A percentile compares a stretch with the other conserved stretches of the same genome.
Evolutionary conservation across 768 basidiomycete species (phyloP).

Genomic region (Dioszegia crocea): DNA sequence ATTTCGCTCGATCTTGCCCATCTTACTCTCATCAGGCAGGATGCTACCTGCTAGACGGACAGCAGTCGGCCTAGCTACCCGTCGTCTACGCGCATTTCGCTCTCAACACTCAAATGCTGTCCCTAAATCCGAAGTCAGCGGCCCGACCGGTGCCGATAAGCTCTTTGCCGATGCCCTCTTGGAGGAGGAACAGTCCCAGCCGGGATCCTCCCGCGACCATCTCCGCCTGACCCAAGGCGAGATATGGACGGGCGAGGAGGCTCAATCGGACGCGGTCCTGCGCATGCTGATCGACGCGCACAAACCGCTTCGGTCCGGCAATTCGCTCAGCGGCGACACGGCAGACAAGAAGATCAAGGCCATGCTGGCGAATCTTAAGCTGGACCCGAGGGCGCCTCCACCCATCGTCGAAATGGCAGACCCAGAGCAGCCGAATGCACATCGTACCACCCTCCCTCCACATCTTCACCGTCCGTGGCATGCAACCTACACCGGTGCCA

Average conservation of each 20-base stretch:
- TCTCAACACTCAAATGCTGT: not conserved
- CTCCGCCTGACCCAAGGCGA: constrained; percentile 55
- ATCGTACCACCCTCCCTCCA: constrained; percentile 41
- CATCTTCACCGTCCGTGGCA: constrained; percentile 46
- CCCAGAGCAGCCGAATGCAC: constrained; percentile 50
- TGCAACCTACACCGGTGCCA: constrained; percentile 38
- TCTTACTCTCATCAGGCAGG: not conserved
- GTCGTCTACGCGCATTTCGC: not conserved
- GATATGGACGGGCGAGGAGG: constrained; percentile 77
- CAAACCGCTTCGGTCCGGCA: constrained; percentile 64
- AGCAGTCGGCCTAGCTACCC: constrained; percentile 1
- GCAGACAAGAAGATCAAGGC: constrained; percentile 39
- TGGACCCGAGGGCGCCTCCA: constrained; percentile 44
- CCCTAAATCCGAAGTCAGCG: not conserved
- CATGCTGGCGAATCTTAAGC: constrained; percentile 49
- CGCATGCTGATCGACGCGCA: constrained; percentile 78
- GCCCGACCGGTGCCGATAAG: constrained; percentile 52
- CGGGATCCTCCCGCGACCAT: constrained; percentile 31
- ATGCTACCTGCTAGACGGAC: constrained; percentile 7
- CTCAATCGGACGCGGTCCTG: constrained; percentile 64
- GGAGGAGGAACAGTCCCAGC: constrained; percentile 14
- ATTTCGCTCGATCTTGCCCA: not conserved
- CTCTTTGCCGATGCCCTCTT: constrained; percentile 64
- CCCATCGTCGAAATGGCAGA: not conserved
- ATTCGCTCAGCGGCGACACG: constrained; percentile 41